phyloP scores from a whole-genome alignment of 345 rosid genomes.

The Pseudoturritis turrita region DNA sequence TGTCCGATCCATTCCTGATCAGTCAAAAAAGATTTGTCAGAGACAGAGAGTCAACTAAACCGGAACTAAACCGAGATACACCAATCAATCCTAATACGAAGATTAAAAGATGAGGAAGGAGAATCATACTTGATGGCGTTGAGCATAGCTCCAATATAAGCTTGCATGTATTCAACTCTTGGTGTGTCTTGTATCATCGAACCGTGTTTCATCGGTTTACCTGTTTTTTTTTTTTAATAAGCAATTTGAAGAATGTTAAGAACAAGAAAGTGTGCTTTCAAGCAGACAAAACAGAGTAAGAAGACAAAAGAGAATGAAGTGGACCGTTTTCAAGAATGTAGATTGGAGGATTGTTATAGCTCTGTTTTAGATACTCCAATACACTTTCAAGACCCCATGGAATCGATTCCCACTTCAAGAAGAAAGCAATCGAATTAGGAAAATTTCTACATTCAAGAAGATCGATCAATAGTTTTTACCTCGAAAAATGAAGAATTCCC shows the following conservation, averaged over 20 bases:
- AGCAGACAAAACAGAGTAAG: not conserved
- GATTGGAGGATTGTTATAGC: conserved; percentile 41
- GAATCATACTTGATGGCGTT: conserved; percentile 38
- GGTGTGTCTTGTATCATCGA: conserved; percentile 35
- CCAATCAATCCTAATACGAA: not conserved
- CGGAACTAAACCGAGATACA: not conserved
- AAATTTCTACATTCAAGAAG: not conserved
- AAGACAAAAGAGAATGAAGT: conserved; percentile 4
- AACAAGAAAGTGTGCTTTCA: not conserved
- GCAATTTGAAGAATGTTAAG: not conserved
- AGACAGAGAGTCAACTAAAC: not conserved
- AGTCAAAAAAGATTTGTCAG: not conserved
- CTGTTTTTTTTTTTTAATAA: conserved; percentile 21
- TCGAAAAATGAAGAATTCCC: not conserved
- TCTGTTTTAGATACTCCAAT: conserved; percentile 38
- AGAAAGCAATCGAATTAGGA: not conserved
- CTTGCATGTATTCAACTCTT: conserved; percentile 34
- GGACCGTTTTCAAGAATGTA: conserved; percentile 50
- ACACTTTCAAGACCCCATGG: conserved; percentile 36
- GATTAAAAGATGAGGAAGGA: not conserved
- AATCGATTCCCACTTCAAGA: conserved; percentile 28
- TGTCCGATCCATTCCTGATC: conserved; percentile 47
- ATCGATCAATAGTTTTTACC: conserved; percentile 7
- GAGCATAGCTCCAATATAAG: conserved; percentile 37
- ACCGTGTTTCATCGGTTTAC: conserved; percentile 18